These are phyloP conservation scores for Diospyros kaki DNA, from an alignment of 148 eudicot genomes.

Conservation along the genomic window DNA sequence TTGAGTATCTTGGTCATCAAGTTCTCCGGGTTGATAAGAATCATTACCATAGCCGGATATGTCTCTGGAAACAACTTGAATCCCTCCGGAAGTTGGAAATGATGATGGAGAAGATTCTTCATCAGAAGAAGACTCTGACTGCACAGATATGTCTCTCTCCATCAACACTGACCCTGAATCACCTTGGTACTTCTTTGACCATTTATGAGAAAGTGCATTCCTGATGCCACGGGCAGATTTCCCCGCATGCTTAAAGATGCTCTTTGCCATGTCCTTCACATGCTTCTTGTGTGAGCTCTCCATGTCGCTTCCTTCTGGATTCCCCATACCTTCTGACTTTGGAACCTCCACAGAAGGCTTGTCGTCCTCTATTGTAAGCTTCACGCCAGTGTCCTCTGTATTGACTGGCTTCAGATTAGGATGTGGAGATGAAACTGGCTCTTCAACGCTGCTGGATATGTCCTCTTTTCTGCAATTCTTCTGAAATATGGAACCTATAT, in stretches of 20 bases:
- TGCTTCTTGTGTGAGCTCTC: slow-evolving; percentile 36
- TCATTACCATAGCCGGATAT: slow-evolving; percentile 12
- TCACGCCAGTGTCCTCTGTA: slow-evolving; percentile 41
- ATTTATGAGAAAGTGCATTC: slow-evolving; percentile 40
- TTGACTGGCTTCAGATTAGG: slow-evolving; percentile 48
- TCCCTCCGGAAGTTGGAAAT: slow-evolving; percentile 19
- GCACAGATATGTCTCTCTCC: slow-evolving; percentile 16
- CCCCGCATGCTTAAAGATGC: slow-evolving; percentile 50
- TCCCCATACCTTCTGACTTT: slow-evolving; percentile 26
- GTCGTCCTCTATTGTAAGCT: slow-evolving; percentile 43
- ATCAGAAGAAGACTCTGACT: slow-evolving; percentile 44
- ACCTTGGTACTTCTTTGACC: slow-evolving; percentile 24
- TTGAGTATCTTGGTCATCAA: slow-evolving; percentile 9
- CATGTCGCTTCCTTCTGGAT: slow-evolving; percentile 30
- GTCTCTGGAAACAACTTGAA: slow-evolving; percentile 15
- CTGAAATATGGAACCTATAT: slow-evolving; percentile 46
- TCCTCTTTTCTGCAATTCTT: slow-evolving; percentile 39
- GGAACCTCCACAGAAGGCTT: slow-evolving; percentile 19
- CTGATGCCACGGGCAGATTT: slow-evolving; percentile 53
- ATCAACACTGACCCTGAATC: slow-evolving; percentile 7
- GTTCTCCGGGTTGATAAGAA: slow-evolving; percentile 18
- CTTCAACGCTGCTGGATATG: slow-evolving; percentile 12
- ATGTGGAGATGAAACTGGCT: slow-evolving; percentile 34
- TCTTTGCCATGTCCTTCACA: slow-evolving; percentile 47
- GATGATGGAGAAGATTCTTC: slow-evolving; percentile 15